Percentiles rank a stretch among this genome's conserved stretches.
Evolutionary conservation across 75 land plant genomes (phyloP).

Genomic region (Cryptomeria japonica): DNA sequence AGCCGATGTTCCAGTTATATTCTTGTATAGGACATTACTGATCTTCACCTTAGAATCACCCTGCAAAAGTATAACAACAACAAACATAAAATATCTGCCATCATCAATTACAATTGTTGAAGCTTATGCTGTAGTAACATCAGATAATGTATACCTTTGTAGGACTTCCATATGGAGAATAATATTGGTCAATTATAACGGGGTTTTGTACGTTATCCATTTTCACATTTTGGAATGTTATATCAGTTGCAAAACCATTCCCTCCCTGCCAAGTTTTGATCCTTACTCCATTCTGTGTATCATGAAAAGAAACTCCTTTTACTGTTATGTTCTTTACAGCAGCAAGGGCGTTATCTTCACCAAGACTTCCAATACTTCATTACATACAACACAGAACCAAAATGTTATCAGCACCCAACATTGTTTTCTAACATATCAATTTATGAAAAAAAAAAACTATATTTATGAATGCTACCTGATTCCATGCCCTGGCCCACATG

Average conservation of each 20-base stretch:
- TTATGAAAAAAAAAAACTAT: background rate
- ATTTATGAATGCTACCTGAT: slow-evolving; percentile 16
- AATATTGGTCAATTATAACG: slow-evolving; percentile 49
- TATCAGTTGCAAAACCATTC: slow-evolving; percentile 33
- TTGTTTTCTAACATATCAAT: background rate
- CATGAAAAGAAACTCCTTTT: slow-evolving; percentile 25
- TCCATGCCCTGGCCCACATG: slow-evolving; percentile 83
- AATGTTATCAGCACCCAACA: background rate
- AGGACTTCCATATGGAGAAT: slow-evolving; percentile 23
- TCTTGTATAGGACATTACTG: slow-evolving; percentile 42
- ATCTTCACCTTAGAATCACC: slow-evolving; percentile 47
- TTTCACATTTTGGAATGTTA: slow-evolving; percentile 26
- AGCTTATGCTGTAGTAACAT: background rate
- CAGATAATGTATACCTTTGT: background rate
- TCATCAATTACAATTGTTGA: too few relatives aligned
- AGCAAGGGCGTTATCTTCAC: slow-evolving; percentile 21
- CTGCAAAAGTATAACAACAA: background rate
- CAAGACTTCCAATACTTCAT: slow-evolving; percentile 65
- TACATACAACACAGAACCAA: background rate
- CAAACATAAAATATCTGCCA: too few relatives aligned
- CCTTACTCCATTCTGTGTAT: slow-evolving; percentile 58
- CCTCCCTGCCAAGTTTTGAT: slow-evolving; percentile 70
- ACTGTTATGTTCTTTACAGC: slow-evolving; percentile 54
- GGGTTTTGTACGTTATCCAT: slow-evolving; percentile 49
- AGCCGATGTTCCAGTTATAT: slow-evolving; percentile 63